Evolutionary conservation across 2,329 filamentous ascomycete genomes (phyloP).

Genomic region (Colletotrichum gloeosporioides): DNA sequence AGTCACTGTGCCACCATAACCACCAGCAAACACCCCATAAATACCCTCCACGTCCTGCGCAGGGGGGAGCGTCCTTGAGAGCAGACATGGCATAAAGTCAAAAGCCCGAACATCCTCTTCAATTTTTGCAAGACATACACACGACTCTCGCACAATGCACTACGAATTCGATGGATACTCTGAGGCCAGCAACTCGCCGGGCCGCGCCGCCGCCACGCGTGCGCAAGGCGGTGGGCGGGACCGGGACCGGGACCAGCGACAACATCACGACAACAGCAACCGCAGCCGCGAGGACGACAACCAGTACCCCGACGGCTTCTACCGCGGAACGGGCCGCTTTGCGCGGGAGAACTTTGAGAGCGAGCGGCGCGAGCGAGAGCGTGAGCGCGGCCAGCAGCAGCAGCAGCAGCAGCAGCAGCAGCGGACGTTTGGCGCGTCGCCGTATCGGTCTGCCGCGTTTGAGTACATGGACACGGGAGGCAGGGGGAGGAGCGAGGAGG

Average conservation of each 20-base stretch:
- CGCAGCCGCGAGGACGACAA: too few relatives aligned
- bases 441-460: not conserved
- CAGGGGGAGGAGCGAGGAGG: not conserved
- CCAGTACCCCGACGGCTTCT: not conserved
- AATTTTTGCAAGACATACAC: not conserved
- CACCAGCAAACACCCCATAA: not conserved
- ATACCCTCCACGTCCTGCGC: not conserved
- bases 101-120: not conserved
- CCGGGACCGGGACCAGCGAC: not conserved
- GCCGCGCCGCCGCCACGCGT: not conserved
- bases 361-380: not conserved
- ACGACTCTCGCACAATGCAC: not conserved
- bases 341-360: not conserved
- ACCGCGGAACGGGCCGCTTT: not conserved
- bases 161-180: constrained; percentile 18
- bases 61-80: too few relatives aligned
- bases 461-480: not conserved
- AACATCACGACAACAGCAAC: not conserved
- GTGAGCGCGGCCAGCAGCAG: not conserved
- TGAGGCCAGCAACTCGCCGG: not conserved
- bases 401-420: not conserved
- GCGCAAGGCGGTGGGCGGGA: not conserved
- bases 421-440: not conserved
- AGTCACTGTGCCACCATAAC: not conserved
- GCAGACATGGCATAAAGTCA: not conserved